phyloP scores from a whole-genome alignment of 2,329 filamentous ascomycete genomes.

The Parafenestella ontariensis region DNA sequence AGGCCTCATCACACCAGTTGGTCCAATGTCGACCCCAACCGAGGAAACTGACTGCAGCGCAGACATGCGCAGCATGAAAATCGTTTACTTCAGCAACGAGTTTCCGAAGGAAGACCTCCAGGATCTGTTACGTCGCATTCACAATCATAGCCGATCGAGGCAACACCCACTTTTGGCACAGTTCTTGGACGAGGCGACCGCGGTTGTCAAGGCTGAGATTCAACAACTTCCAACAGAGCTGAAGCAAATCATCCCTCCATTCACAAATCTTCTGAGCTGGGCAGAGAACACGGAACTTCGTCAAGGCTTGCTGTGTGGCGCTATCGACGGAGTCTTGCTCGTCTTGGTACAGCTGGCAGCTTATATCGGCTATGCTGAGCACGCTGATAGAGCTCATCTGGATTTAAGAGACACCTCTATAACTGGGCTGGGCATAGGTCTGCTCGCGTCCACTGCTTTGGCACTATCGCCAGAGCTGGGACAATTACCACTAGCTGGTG shows the following conservation, averaged over 20 bases:
- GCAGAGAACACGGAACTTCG: constrained; percentile 48
- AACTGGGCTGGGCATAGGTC: constrained; percentile 50
- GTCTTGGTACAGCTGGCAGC: constrained; percentile 50
- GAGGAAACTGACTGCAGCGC: too few relatives aligned
- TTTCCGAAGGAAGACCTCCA: constrained; percentile 57
- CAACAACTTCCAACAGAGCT: constrained; percentile 35
- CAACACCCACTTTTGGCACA: constrained; percentile 46
- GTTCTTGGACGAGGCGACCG: constrained; percentile 53
- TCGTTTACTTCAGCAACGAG: constrained; percentile 58
- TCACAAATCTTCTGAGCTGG: constrained; percentile 48
- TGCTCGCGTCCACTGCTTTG: constrained; percentile 54
- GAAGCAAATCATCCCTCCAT: constrained; percentile 43
- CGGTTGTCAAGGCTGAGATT: constrained; percentile 52
- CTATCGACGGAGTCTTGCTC: constrained; percentile 57
- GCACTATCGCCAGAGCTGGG: constrained; percentile 50
- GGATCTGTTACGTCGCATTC: constrained; percentile 51
- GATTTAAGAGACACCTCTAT: too few relatives aligned
- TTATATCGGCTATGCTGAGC: constrained; percentile 53
- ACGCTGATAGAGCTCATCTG: too few relatives aligned
- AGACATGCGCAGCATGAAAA: too few relatives aligned
- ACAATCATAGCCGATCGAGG: constrained; percentile 51
- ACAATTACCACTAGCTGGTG: constrained; percentile 53
- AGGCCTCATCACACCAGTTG: too few relatives aligned
- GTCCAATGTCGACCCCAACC: too few relatives aligned
- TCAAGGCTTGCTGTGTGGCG: constrained; percentile 51